Conservation (phyloP, 352 stramenopile genomes). For the Phytophthora brassicae region DNA sequence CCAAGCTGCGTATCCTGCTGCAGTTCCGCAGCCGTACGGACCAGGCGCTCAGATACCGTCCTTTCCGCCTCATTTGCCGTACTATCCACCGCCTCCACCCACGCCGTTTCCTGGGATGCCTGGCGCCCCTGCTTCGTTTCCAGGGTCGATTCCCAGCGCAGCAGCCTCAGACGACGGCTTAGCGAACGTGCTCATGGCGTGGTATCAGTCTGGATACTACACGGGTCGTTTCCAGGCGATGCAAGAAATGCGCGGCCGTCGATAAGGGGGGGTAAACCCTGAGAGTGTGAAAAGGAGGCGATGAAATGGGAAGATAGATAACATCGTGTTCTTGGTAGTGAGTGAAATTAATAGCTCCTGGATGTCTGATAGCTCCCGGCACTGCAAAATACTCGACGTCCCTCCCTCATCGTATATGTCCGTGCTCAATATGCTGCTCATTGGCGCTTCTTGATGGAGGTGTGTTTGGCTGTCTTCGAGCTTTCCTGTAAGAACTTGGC, state of each 20-base stretch:
- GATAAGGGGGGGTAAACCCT: constrained; percentile 18
- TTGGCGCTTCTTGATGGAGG: constrained; percentile 63
- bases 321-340: background rate
- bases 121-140: constrained; percentile 15
- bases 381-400: constrained; percentile 4
- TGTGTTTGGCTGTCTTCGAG: constrained; percentile 39
- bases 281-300: background rate
- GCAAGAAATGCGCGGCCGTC: constrained; percentile 45
- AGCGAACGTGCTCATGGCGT: constrained; percentile 74
- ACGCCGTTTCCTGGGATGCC: constrained; percentile 32
- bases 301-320: constrained; percentile 1
- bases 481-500: constrained; percentile 62
- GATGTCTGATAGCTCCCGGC: background rate
- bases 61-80: constrained; percentile 25
- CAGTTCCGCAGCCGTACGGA: constrained; percentile 24
- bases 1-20: constrained; percentile 35
- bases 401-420: background rate
- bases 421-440: constrained; percentile 23
- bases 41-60: constrained; percentile 14
- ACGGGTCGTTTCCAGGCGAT: constrained; percentile 77
- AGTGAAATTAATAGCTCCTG: constrained; percentile 2
- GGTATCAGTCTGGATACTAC: constrained; percentile 87
- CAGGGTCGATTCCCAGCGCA: constrained; percentile 14
- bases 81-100: constrained; percentile 28
- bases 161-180: constrained; percentile 52